phyloP scores from a whole-genome alignment of 2,329 filamentous ascomycete genomes.

The Cladosporium cucumerinum region DNA sequence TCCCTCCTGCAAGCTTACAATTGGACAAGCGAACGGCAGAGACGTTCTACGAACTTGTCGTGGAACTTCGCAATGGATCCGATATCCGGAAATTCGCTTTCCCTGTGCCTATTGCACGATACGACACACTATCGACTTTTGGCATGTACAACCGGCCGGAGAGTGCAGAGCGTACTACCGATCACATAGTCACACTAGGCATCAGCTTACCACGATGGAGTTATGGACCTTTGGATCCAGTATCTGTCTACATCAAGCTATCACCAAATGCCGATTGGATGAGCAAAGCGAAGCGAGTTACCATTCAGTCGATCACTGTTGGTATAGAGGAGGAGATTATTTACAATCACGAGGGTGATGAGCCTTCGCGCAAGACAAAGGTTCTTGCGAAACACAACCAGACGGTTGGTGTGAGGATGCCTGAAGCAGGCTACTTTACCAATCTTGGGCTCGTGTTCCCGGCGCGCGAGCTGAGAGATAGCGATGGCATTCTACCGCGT shows the following conservation, averaged over 20 bases:
- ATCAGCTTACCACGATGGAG: slow-evolving; percentile 95
- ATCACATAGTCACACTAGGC: slow-evolving; percentile 86
- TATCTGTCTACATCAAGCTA: slow-evolving; percentile 92
- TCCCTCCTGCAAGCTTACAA: slow-evolving; percentile 88
- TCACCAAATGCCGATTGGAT: slow-evolving; percentile 90
- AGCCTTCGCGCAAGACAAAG: slow-evolving; percentile 86
- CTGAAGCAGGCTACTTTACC: slow-evolving; percentile 87
- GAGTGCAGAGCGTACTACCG: slow-evolving; percentile 76
- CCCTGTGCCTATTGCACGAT: slow-evolving; percentile 84
- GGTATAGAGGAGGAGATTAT: slow-evolving; percentile 96
- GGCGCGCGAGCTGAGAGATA: slow-evolving; percentile 79
- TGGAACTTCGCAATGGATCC: slow-evolving; percentile 75
- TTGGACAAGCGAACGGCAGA: slow-evolving; percentile 91
- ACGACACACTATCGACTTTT: slow-evolving; percentile 96
- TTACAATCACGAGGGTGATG: slow-evolving; percentile 97
- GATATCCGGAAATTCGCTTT: slow-evolving; percentile 89
- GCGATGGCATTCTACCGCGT: slow-evolving; percentile 80
- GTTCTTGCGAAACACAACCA: slow-evolving; percentile 81
- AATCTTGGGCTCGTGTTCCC: slow-evolving; percentile 90
- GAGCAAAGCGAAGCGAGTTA: slow-evolving; percentile 84
- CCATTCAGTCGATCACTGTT: slow-evolving; percentile 90
- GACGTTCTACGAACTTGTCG: slow-evolving; percentile 94
- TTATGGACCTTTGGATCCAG: slow-evolving; percentile 90
- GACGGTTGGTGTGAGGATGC: slow-evolving; percentile 75
- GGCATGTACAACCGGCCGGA: slow-evolving; percentile 99